Evolutionary conservation across 2,329 filamentous ascomycete genomes (phyloP).

Genomic region (Aspergillus glaucus): DNA sequence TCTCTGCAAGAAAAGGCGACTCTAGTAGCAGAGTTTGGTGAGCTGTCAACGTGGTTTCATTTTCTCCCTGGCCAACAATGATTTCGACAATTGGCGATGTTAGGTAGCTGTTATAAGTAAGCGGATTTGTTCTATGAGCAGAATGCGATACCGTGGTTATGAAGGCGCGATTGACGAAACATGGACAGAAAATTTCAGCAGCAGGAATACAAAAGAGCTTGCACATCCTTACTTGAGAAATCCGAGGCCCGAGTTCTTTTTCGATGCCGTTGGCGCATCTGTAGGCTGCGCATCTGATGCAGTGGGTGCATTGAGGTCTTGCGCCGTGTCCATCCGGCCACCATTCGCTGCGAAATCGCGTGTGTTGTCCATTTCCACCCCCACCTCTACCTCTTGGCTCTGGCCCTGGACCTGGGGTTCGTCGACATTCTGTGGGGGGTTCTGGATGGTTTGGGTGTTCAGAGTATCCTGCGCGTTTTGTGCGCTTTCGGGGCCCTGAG

Average conservation of each 20-base stretch:
- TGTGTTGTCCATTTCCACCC: background rate
- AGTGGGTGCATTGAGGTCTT: conserved; percentile 13
- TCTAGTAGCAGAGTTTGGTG: conserved; percentile 70
- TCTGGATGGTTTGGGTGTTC: background rate
- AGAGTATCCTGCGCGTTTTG: conserved; percentile 2
- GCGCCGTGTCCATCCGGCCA: conserved; percentile 11
- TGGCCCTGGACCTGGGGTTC: background rate
- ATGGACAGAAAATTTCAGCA: background rate
- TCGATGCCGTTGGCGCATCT: conserved; percentile 10
- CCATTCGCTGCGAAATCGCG: conserved; percentile 5
- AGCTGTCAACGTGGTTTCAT: conserved; percentile 61
- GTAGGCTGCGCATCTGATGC: conserved; percentile 15
- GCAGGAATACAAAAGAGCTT: background rate
- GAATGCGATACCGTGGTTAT: background rate
- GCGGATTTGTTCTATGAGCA: background rate
- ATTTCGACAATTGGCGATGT: conserved; percentile 64
- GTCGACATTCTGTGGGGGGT: conserved; percentile 5
- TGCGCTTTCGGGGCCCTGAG: background rate
- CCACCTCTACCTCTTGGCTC: background rate
- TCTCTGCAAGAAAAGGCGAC: conserved; percentile 67
- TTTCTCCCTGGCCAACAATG: conserved; percentile 56
- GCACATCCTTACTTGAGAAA: conserved; percentile 25
- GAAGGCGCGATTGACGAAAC: background rate
- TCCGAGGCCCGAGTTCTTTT: conserved; percentile 15
- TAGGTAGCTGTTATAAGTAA: conserved; percentile 45